Evolutionary conservation across 495 filamentous ascomycete species (phyloP).

Genomic region (Hyphodiscus hymeniophilus): DNA sequence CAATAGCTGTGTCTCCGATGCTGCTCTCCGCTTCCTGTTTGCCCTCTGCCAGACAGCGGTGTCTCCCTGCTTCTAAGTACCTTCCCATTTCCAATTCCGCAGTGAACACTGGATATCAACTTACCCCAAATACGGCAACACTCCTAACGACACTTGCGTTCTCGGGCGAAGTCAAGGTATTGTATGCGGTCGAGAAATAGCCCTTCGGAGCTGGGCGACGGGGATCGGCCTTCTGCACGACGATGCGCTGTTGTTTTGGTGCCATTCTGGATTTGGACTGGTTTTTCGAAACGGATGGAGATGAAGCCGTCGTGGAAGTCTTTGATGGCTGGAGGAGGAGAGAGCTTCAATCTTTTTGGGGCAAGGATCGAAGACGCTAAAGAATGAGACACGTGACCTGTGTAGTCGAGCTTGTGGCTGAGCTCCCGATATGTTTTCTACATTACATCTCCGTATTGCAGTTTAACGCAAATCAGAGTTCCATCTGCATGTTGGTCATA

Average conservation of each 20-base stretch:
- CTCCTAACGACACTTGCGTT: slow-evolving; percentile 70
- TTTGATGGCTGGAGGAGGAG: not conserved
- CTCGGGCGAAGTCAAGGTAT: slow-evolving; percentile 59
- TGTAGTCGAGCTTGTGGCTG: too few relatives aligned
- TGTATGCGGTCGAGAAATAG: slow-evolving; percentile 45
- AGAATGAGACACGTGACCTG: too few relatives aligned
- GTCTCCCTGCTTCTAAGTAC: not conserved
- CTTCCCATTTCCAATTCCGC: too few relatives aligned
- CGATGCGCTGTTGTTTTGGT: slow-evolving; percentile 30
- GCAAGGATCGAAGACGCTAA: not conserved
- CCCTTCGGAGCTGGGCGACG: slow-evolving; percentile 36
- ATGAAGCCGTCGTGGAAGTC: not conserved
- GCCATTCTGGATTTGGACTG: slow-evolving; percentile 12
- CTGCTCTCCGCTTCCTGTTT: not conserved
- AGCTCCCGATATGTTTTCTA: too few relatives aligned
- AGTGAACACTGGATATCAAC: too few relatives aligned
- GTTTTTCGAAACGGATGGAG: not conserved
- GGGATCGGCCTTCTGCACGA: slow-evolving; percentile 24
- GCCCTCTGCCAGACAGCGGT: not conserved
- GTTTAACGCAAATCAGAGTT: too few relatives aligned
- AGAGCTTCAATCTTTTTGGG: not conserved
- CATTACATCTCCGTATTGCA: too few relatives aligned
- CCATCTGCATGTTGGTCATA: too few relatives aligned
- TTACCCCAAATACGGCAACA: slow-evolving; percentile 63
- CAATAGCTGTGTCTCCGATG: too few relatives aligned